Conservation (phyloP, 2,329 filamentous ascomycete species). For the Colletotrichum scovillei region DNA sequence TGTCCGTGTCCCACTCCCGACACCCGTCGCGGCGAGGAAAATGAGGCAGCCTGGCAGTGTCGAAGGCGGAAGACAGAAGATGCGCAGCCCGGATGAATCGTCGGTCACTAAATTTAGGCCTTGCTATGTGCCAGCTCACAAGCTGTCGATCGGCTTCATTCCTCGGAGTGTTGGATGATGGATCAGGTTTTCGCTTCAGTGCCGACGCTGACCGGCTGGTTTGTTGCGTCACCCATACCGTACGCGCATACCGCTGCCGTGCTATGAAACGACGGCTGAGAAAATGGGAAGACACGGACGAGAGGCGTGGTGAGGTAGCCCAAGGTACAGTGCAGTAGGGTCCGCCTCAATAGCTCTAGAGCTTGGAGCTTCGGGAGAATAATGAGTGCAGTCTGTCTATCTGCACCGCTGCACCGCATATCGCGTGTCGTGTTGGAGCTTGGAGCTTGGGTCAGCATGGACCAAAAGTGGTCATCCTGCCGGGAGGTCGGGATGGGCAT, state of each 20-base stretch:
- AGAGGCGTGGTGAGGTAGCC: slow-evolving; percentile 10
- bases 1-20: slow-evolving; percentile 33
- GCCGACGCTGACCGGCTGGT: slow-evolving; percentile 32
- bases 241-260: slow-evolving; percentile 13
- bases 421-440: slow-evolving; percentile 13
- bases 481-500: slow-evolving; percentile 24
- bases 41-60: slow-evolving; percentile 9
- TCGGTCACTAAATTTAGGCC: slow-evolving; percentile 32
- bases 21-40: slow-evolving; percentile 15
- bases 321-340: slow-evolving; percentile 1
- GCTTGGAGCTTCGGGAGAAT: background rate
- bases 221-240: slow-evolving; percentile 31
- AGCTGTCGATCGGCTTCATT: slow-evolving; percentile 34
- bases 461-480: slow-evolving; percentile 4
- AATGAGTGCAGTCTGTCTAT: too few relatives aligned
- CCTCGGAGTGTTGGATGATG: slow-evolving; percentile 15
- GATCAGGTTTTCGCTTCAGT: slow-evolving; percentile 31
- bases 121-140: slow-evolving; percentile 33
- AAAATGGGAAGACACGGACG: background rate
- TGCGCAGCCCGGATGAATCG: slow-evolving; percentile 10
- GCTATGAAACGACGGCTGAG: slow-evolving; percentile 19
- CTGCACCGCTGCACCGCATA: background rate
- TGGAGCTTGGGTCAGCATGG: slow-evolving; percentile 24
- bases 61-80: slow-evolving; percentile 7
- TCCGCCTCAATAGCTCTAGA: slow-evolving; percentile 9